Percentiles rank a stretch among this genome's conserved stretches.
phyloP scores from a whole-genome alignment of 2,329 filamentous ascomycete genomes.

The Microdochium bolleyi region DNA sequence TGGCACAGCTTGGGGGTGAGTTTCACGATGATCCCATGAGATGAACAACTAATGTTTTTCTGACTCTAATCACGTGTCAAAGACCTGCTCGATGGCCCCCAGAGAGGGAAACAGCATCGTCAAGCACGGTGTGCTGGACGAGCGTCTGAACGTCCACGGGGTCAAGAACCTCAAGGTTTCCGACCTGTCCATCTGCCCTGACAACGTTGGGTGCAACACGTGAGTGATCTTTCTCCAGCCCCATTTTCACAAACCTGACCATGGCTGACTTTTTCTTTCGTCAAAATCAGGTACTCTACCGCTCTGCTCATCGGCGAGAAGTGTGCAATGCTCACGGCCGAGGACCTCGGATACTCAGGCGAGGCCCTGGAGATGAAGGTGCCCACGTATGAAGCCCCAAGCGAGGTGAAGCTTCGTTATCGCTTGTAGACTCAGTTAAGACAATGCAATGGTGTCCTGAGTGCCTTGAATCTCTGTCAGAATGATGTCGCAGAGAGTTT shows the following conservation, averaged over 20 bases:
- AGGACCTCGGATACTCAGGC: conserved; percentile 69
- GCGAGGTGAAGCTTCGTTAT: conserved; percentile 30
- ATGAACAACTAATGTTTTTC: no score
- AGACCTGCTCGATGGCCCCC: conserved; percentile 72
- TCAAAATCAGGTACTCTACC: conserved; percentile 47
- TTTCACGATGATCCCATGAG: no score
- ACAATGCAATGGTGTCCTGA: no score
- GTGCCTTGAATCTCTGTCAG: no score
- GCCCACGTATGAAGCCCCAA: conserved; percentile 52
- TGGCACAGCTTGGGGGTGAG: conserved; percentile 56
- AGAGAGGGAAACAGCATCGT: conserved; percentile 71
- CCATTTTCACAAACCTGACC: conserved; percentile 2
- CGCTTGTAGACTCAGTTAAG: conserved; percentile 35
- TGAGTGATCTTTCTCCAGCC: conserved; percentile 25
- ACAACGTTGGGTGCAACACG: conserved; percentile 67
- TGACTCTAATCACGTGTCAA: background rate
- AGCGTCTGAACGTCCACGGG: conserved; percentile 70
- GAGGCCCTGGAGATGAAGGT: conserved; percentile 71
- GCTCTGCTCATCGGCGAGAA: conserved; percentile 72
- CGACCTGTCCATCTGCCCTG: conserved; percentile 68
- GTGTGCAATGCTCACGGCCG: conserved; percentile 59
- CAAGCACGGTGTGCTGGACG: conserved; percentile 71
- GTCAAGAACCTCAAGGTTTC: conserved; percentile 72
- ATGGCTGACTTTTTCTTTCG: no score
- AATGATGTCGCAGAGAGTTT: no score